Conservation (phyloP, 2,329 filamentous ascomycete species). For the Pseudogymnoascus sp. region DNA sequence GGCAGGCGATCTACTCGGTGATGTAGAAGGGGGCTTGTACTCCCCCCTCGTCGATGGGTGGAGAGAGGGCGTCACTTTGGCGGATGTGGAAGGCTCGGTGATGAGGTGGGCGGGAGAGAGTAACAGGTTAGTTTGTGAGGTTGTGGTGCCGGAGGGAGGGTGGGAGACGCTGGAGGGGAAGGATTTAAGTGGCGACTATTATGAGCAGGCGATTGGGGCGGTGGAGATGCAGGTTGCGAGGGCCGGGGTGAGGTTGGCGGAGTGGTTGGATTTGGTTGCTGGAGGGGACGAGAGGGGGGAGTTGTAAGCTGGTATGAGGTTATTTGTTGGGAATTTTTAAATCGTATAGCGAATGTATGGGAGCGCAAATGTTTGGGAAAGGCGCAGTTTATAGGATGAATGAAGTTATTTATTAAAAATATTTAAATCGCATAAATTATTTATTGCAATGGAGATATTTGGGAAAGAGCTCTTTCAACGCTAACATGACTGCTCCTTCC, state of each 20-base stretch:
- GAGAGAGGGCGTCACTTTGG: slow-evolving; percentile 49
- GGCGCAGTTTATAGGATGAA: neutral
- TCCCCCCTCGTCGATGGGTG: slow-evolving; percentile 42
- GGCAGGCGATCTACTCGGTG: slow-evolving; percentile 46
- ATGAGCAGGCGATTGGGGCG: slow-evolving; percentile 52
- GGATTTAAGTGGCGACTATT: slow-evolving; percentile 58
- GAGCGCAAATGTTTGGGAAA: neutral
- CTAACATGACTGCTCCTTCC: neutral
- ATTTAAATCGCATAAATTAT: neutral
- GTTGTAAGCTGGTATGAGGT: neutral
- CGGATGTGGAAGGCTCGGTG: slow-evolving; percentile 46
- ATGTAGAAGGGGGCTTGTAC: slow-evolving; percentile 52
- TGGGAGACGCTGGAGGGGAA: slow-evolving; percentile 45
- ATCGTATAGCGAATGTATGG: neutral
- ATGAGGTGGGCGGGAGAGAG: slow-evolving; percentile 57
- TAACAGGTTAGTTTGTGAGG: slow-evolving; percentile 53
- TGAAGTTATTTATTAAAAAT: neutral
- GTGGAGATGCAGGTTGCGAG: slow-evolving; percentile 60
- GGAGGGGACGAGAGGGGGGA: slow-evolving; percentile 24
- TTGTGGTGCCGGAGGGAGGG: slow-evolving; percentile 55
- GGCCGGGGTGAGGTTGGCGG: slow-evolving; percentile 60
- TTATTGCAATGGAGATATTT: neutral
- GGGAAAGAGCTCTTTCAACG: neutral
- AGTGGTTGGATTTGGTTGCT: slow-evolving; percentile 58
- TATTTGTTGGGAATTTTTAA: neutral